These are phyloP conservation scores for Mycena latifolia DNA, from an alignment of 768 basidiomycete species.

Conservation along the genomic window DNA sequence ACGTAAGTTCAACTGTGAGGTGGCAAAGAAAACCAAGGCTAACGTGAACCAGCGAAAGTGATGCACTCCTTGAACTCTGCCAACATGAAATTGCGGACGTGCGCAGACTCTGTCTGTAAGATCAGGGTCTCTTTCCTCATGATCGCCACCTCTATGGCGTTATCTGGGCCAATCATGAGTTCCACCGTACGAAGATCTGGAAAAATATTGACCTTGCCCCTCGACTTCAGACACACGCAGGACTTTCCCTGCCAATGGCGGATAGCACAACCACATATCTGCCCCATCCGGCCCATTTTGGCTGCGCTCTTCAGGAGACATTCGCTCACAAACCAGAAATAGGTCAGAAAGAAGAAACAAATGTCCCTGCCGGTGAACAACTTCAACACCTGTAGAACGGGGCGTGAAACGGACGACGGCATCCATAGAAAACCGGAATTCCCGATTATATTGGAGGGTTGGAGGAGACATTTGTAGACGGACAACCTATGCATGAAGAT, in stretches of 20 bases:
- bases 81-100: slow-evolving; percentile 72
- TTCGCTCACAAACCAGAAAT: slow-evolving; percentile 90
- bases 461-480: slow-evolving; percentile 92
- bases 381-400: slow-evolving; percentile 76
- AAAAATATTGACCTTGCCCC: slow-evolving; percentile 64
- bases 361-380: slow-evolving; percentile 83
- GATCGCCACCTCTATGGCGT: slow-evolving; percentile 80
- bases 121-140: slow-evolving; percentile 90
- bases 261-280: slow-evolving; percentile 95
- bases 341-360: slow-evolving; percentile 93
- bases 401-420: slow-evolving; percentile 85
- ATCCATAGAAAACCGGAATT: slow-evolving; percentile 78
- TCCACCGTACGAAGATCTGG: slow-evolving; percentile 7
- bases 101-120: slow-evolving; percentile 70
- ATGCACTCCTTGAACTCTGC: slow-evolving; percentile 86
- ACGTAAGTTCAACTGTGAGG: slow-evolving; percentile 12
- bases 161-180: slow-evolving; percentile 59
- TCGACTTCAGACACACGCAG: slow-evolving; percentile 75
- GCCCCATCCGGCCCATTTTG: slow-evolving; percentile 65
- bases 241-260: slow-evolving; percentile 95
- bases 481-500: slow-evolving; percentile 69
- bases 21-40: slow-evolving; percentile 46
- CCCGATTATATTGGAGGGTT: slow-evolving; percentile 79
- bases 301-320: slow-evolving; percentile 73
- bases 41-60: slow-evolving; percentile 81